These are phyloP conservation scores for Seiridium unicorne DNA, from an alignment of 2,329 filamentous ascomycete genomes.

Conservation along the genomic window DNA sequence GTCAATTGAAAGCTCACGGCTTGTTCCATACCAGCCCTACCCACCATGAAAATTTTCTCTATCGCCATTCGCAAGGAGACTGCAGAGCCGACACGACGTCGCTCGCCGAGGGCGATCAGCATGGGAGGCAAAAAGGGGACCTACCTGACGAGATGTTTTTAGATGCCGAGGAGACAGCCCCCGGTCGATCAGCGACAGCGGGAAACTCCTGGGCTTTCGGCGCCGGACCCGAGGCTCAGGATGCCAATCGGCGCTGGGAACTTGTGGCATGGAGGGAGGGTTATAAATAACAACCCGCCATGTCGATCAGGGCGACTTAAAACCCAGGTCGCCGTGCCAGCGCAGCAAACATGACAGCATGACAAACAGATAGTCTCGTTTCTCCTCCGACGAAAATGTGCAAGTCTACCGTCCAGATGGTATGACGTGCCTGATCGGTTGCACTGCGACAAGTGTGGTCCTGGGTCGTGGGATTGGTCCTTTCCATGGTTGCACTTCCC, in stretches of 20 bases:
- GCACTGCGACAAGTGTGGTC: no score
- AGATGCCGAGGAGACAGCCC: background rate
- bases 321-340: background rate
- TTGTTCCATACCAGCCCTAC: background rate
- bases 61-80: background rate
- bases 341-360: background rate
- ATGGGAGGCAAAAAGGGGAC: background rate
- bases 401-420: no score
- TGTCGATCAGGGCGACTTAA: conserved; percentile 7
- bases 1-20: background rate
- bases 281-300: conserved; percentile 3
- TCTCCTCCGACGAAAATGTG: background rate
- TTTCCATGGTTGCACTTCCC: background rate
- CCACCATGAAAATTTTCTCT: background rate
- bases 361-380: background rate
- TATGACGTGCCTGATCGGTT: no score
- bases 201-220: background rate
- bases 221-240: background rate
- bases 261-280: background rate
- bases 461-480: background rate
- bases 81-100: background rate
- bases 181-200: background rate
- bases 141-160: background rate
- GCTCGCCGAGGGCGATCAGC: background rate
- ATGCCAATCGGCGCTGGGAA: background rate